Conservation (phyloP, 2,329 filamentous ascomycete genomes). For the Bertia moriformis region DNA sequence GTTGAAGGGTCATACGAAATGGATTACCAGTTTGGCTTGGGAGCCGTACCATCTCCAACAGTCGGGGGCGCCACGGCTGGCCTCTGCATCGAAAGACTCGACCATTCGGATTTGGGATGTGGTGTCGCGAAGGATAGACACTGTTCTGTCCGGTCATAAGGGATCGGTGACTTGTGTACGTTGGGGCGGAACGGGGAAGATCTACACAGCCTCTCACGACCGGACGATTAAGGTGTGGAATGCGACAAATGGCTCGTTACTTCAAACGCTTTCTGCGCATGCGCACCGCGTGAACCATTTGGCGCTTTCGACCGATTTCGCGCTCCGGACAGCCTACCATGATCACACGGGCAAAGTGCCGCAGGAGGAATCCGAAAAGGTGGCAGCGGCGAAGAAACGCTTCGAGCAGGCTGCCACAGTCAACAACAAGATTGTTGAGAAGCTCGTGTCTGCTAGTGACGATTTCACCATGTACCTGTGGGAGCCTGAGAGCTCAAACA, state of each 20-base stretch:
- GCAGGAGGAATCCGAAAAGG: constrained; percentile 51
- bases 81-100: constrained; percentile 76
- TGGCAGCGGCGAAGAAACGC: constrained; percentile 61
- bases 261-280: constrained; percentile 68
- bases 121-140: constrained; percentile 63
- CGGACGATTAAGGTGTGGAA: constrained; percentile 90
- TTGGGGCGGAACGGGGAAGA: constrained; percentile 79
- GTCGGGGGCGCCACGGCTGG: constrained; percentile 61
- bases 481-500: constrained; percentile 64
- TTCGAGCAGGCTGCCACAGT: constrained; percentile 76
- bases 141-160: constrained; percentile 77
- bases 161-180: constrained; percentile 77
- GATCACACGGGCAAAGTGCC: constrained; percentile 66
- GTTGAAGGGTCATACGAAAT: constrained; percentile 76
- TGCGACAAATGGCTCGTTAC: constrained; percentile 59
- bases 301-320: constrained; percentile 83
- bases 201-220: constrained; percentile 79
- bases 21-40: constrained; percentile 79
- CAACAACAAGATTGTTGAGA: constrained; percentile 64
- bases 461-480: constrained; percentile 95
- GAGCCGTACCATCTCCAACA: constrained; percentile 80
- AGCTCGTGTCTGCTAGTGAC: constrained; percentile 78
- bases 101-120: constrained; percentile 81
- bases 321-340: constrained; percentile 69
- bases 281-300: constrained; percentile 94